These are phyloP conservation scores for Naganishia onofrii DNA, from an alignment of 768 basidiomycete genomes.

Conservation along the genomic window DNA sequence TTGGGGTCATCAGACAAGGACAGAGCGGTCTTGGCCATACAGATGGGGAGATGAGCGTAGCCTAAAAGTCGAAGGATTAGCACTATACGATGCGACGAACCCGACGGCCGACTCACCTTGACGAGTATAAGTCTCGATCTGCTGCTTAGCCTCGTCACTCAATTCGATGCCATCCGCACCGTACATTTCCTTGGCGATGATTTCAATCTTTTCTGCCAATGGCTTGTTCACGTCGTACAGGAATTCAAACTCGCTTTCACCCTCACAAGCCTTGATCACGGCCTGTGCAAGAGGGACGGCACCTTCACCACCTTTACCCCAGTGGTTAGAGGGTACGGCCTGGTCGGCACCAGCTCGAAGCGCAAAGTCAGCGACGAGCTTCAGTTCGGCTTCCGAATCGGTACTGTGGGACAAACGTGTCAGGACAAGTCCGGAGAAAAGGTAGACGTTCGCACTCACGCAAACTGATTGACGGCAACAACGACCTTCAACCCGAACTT, in stretches of 20 bases:
- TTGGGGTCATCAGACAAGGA: constrained; percentile 94
- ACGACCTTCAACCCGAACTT: constrained; percentile 97
- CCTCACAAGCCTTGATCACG: constrained; percentile 79
- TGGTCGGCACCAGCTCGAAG: constrained; percentile 86
- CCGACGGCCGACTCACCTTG: constrained; percentile 64
- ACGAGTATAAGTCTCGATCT: constrained; percentile 83
- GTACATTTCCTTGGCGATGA: constrained; percentile 87
- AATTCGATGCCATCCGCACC: constrained; percentile 87
- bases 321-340: constrained; percentile 93
- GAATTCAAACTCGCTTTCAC: constrained; percentile 77
- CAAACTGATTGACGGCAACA: constrained; percentile 90
- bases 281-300: constrained; percentile 87
- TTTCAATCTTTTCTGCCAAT: constrained; percentile 82
- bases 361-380: constrained; percentile 74
- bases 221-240: constrained; percentile 81
- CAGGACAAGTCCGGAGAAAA: background rate
- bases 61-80: constrained; percentile 20
- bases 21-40: constrained; percentile 97
- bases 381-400: constrained; percentile 84
- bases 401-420: constrained; percentile 57
- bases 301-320: constrained; percentile 92
- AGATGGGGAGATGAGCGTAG: constrained; percentile 61
- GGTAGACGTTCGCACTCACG: constrained; percentile 60
- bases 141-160: constrained; percentile 76
- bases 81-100: background rate